Evolutionary conservation across 2,329 filamentous ascomycete species (phyloP), one percentile per base, ranked within the genome.

Genomic region (Penicillium sumatraense): DNA sequence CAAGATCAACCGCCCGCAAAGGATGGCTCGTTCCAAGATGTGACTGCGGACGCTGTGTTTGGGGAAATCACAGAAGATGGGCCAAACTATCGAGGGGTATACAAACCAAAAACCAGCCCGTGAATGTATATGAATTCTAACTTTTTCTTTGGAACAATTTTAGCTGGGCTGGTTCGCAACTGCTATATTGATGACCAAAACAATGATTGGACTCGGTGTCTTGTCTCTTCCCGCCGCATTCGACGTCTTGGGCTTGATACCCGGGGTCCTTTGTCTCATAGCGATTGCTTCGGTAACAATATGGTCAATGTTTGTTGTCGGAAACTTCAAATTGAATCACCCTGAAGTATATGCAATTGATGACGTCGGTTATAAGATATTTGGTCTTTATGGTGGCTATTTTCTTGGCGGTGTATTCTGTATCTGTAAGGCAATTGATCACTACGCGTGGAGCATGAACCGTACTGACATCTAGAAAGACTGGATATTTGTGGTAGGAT

Each of bases 401-500:
- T 57, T 90, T 24, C 75, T 88, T 29, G 85, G 84, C 27, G 72
- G 76, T 49, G 85, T 83, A 89, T 67, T 75, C 89, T 31, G 73
- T 87, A 53, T 88, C 90, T 73, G 81, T 88, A 57, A 84, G 87
- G 90, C 72, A n/a, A n/a, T n/a, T n/a, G n/a, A n/a, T n/a, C n/a
- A n/a, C n/a, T n/a, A n/a, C n/a, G n/a, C n/a, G n/a, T n/a, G n/a
- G n/a, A n/a, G n/a, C n/a, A n/a, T n/a, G n/a, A n/a, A n/a, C n/a
- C n/a, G n/a, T n/a, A n/a, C n/a, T n/a, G n/a, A n/a, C n/a, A n/a
- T n/a, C n/a, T n/a, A n/a, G n/a, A n/a, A n/a, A 0, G 88, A 88
- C 58, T 81, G 81, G 16, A 86, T 89, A 86, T 1, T 83, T 14
- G 10, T 11, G 8, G 10, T 14, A 11, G n/a, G 33, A 11, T 36